Base-by-base conservation (phyloP, 169 alveolate species). In the Eimeria mitis region DNA sequence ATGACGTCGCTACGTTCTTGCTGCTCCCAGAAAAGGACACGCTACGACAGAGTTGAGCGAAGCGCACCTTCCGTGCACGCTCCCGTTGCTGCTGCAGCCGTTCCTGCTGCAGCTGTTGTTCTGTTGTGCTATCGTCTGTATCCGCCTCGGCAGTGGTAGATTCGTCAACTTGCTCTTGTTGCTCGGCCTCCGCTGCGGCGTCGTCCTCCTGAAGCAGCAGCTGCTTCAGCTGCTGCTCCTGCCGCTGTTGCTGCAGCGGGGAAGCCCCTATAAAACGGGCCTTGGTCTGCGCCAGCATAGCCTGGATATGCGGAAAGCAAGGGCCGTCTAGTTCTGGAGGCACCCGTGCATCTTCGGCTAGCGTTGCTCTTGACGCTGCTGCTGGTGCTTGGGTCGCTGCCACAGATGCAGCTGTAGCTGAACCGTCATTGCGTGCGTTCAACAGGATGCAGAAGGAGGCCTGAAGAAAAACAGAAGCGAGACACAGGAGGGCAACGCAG, bases 31-130 rank as follows among this genome's bases (percentile, higher is more conserved):
- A 19, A 14, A 37, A 40, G 89, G 91, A 59, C 71, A 54, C 68
- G 70, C 88, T 52, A 37, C 87, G 83, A 49, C 81, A 34, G 34
- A 94, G 89, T 65, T 94, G 95, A 13, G 90, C 42, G 71, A 94
- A 94, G 31, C 90, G 94, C 94, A 94, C 40, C 79, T 94, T 94
- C 21, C 94, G 89, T 52, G 94, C 94, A 23, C 96, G 96, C 34
- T 94, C 96, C 1, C 96, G 96, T 59, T 85, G 91, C 78, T 73
- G 96, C 83, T 70, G 94, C 40, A 88, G 89, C 31, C 96, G 31
- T 68, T 92, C 96, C 44, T 65, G 88, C 70, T 81, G 84, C 96
- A 92, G 65, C 94, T 91, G 95, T 63, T 76, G 49, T 88, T 91
- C 92, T 19, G 42, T 52, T 59, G 42, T 19, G 49, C 76, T 61